Base-by-base conservation (phyloP, 2,329 filamentous ascomycete genomes). In the Talaromyces atroroseus region DNA sequence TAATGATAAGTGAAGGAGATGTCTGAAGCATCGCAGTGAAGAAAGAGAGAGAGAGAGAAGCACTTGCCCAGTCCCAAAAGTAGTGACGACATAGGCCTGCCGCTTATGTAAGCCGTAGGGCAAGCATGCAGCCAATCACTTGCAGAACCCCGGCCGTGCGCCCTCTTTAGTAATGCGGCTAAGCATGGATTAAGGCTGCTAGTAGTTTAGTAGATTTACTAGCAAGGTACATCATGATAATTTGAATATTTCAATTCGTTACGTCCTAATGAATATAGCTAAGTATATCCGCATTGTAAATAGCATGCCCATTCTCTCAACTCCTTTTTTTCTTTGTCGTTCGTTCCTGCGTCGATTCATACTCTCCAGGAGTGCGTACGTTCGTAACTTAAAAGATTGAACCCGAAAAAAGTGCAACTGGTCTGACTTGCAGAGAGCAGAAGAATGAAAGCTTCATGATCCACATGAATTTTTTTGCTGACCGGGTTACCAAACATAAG, bases 321-420 rank as follows among this genome's bases (percentile, higher is more conserved):
- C 32, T 23, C 45, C 52, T 52, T 45, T 52, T 53, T 45, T 38
- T n/a, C n/a, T n/a, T 56, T 5, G n/a, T 7, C 40, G 40, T 44
- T n/a, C 49, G 34, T 55, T 55, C 54, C 38, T 50, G 53, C 53
- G 53, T 24, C 38, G 36, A 56, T 56, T 44, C 54, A 56, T 56
- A 56, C 57, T 58, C 56, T 46, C 56, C 56, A 46, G 56, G 56
- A 58, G 56, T 52, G 32, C 21, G 52, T 54, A 54, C 52, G 44
- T 54, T 54, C 45, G 36, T 40, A 46, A 54, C 32, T 49, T 53
- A 21, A 36, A 47, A 48, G 10, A 5, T 2, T 32, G 46, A 48
- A 47, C 51, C 51, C 29, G 8, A 53, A 53, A 53, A 53, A 45
- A 47, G 21, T 47, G 51, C 51, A 53, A 26, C 51, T 53, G 42